Percentiles rank a stretch among this genome's conserved stretches.
Evolutionary conservation across 116 monocot genomes (phyloP).

Genomic region (Iris pallida): DNA sequence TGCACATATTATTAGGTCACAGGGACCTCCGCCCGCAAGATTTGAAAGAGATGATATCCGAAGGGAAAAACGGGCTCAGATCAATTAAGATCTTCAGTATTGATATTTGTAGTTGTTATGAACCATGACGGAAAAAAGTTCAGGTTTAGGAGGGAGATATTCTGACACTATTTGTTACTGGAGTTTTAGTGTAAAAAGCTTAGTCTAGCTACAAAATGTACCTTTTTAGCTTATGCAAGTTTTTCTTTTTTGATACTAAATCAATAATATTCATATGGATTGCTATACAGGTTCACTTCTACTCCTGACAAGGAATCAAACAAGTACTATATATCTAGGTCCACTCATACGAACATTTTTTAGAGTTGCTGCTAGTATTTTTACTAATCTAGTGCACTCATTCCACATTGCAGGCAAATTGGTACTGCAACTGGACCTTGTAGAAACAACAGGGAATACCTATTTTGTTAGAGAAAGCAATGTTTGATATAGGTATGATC

Average conservation of each 20-base stretch:
- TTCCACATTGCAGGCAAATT: constrained; percentile 60
- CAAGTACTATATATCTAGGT: constrained; percentile 84
- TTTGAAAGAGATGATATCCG: too few relatives aligned
- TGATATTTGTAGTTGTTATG: too few relatives aligned
- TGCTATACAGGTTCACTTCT: constrained; percentile 63
- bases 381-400: not conserved
- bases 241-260: not conserved
- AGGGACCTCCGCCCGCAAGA: too few relatives aligned
- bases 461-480: constrained; percentile 76
- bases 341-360: constrained; percentile 11
- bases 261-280: not conserved
- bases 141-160: too few relatives aligned
- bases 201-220: not conserved
- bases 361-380: too few relatives aligned
- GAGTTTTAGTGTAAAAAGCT: constrained; percentile 64
- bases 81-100: too few relatives aligned
- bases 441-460: constrained; percentile 84
- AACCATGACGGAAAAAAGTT: too few relatives aligned
- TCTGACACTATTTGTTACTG: constrained; percentile 36
- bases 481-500: constrained; percentile 62
- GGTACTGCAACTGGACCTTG: constrained; percentile 79
- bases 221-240: not conserved
- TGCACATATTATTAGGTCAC: too few relatives aligned
- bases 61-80: too few relatives aligned
- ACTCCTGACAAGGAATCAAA: constrained; percentile 54